These are phyloP conservation scores for Ricinus communis DNA, from an alignment of 345 rosid species.

Conservation along the genomic window DNA sequence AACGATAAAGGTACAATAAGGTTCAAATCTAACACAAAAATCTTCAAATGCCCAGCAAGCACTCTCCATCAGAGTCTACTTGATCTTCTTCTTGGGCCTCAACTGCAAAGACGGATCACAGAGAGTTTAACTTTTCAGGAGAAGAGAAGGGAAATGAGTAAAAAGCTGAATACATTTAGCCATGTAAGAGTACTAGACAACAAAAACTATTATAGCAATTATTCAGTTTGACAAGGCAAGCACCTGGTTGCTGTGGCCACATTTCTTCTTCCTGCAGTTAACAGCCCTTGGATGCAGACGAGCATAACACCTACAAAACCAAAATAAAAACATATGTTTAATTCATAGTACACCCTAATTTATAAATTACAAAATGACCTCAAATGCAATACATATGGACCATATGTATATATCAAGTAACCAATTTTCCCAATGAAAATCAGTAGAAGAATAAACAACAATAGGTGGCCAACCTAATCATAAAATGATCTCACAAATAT, in stretches of 20 bases:
- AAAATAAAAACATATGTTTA: neutral
- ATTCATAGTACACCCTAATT: neutral
- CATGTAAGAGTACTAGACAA: neutral
- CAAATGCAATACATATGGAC: neutral
- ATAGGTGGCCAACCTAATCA: no score
- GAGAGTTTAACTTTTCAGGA: neutral
- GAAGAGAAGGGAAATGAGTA: neutral
- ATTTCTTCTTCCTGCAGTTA: slow-evolving; percentile 98
- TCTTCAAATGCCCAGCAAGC: neutral
- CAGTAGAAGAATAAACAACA: no score
- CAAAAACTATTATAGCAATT: neutral
- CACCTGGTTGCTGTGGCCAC: slow-evolving; percentile 99
- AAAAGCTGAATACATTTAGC: neutral
- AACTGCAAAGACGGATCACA: slow-evolving; percentile 44
- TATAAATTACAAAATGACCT: neutral
- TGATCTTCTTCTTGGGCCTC: slow-evolving; percentile 87
- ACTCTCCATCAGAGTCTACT: slow-evolving; percentile 11
- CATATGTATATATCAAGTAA: no score
- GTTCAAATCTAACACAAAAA: neutral
- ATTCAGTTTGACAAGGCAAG: neutral
- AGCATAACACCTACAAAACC: slow-evolving; percentile 68
- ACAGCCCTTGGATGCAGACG: slow-evolving; percentile 96
- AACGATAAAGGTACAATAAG: neutral
- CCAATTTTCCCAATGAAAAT: no score
- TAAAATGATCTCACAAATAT: no score